A percentile compares a stretch with the other conserved stretches of the same genome.
These are phyloP conservation scores for Alternaria sp. DNA, from an alignment of 2,329 filamentous ascomycete species.

Conservation along the genomic window DNA sequence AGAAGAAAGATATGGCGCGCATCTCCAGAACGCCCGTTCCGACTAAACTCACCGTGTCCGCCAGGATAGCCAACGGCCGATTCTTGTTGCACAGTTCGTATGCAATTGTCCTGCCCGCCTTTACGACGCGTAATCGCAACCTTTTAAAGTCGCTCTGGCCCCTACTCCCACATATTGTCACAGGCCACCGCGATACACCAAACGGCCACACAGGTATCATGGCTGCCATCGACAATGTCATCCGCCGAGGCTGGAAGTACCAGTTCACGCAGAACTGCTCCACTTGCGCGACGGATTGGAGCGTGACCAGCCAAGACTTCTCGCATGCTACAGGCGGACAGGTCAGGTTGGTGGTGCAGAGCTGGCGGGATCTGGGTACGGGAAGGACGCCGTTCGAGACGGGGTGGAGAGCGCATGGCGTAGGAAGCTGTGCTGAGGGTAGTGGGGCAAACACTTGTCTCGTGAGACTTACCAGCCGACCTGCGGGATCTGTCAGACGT, in stretches of 20 bases:
- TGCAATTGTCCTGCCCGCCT: constrained; percentile 23
- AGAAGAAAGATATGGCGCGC: constrained; percentile 10
- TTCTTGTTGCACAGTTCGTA: constrained; percentile 31
- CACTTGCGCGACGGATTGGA: constrained; percentile 37
- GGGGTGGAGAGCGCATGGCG: constrained; percentile 38
- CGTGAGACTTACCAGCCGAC: constrained; percentile 7
- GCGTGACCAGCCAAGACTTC: constrained; percentile 12
- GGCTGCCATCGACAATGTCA: constrained; percentile 27
- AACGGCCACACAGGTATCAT: constrained; percentile 33
- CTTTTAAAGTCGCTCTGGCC: constrained; percentile 24
- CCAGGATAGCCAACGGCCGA: constrained; percentile 17
- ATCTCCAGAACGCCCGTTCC: constrained; percentile 23
- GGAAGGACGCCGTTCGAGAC: constrained; percentile 34
- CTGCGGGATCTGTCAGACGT: constrained; percentile 23
- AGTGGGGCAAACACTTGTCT: constrained; percentile 4
- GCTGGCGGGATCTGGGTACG: constrained; percentile 36
- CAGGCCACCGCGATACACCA: constrained; percentile 31
- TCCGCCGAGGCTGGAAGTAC: constrained; percentile 23
- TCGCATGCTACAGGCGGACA: constrained; percentile 17
- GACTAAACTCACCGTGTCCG: constrained; percentile 14
- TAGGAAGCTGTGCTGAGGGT: constrained; percentile 1
- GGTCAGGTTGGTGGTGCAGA: constrained; percentile 21
- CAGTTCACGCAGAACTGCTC: constrained; percentile 26
- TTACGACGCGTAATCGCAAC: constrained; percentile 8
- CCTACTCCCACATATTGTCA: constrained; percentile 33